Percentiles rank a stretch among this genome's conserved stretches.
Evolutionary conservation across 345 rosid species (phyloP).

Genomic region (Aquilaria malaccensis): DNA sequence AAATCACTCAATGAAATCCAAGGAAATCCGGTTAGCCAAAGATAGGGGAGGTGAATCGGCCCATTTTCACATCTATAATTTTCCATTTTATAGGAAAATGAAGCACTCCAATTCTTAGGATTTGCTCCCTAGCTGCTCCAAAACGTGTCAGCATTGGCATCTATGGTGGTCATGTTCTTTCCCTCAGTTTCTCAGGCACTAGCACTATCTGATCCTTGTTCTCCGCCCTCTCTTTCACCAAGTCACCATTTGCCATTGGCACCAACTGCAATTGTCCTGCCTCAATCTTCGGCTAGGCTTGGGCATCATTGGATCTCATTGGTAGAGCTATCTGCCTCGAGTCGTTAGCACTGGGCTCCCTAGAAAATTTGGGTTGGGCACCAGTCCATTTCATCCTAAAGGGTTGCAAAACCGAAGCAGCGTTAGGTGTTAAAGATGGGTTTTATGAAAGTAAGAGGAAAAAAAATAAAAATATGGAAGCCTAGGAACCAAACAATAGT

Average conservation of each 20-base stretch:
- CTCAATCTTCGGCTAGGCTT: constrained; percentile 58
- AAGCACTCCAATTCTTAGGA: too few relatives aligned
- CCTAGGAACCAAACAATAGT: too few relatives aligned
- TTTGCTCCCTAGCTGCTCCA: too few relatives aligned
- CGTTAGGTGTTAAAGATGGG: constrained; percentile 57
- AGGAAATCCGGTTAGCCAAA: too few relatives aligned
- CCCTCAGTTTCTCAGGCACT: too few relatives aligned
- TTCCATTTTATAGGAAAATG: too few relatives aligned
- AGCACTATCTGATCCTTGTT: constrained; percentile 48
- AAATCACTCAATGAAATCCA: too few relatives aligned
- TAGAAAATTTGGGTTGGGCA: constrained; percentile 89
- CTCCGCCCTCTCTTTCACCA: constrained; percentile 23
- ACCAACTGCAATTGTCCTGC: constrained; percentile 36
- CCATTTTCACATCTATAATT: too few relatives aligned
- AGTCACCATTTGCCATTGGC: constrained; percentile 20
- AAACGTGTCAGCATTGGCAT: too few relatives aligned
- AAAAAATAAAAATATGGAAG: not conserved
- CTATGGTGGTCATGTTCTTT: too few relatives aligned
- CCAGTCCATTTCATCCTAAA: constrained; percentile 93
- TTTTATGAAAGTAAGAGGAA: not conserved
- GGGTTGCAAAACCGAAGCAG: constrained; percentile 76
- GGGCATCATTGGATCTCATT: constrained; percentile 37
- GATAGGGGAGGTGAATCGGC: too few relatives aligned
- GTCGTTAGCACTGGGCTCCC: constrained; percentile 70
- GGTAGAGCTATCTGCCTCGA: constrained; percentile 64